Evolutionary conservation across 2,329 filamentous ascomycete genomes (phyloP), one percentile per base, ranked within the genome.

Genomic region (Colletotrichum eremochloae): DNA sequence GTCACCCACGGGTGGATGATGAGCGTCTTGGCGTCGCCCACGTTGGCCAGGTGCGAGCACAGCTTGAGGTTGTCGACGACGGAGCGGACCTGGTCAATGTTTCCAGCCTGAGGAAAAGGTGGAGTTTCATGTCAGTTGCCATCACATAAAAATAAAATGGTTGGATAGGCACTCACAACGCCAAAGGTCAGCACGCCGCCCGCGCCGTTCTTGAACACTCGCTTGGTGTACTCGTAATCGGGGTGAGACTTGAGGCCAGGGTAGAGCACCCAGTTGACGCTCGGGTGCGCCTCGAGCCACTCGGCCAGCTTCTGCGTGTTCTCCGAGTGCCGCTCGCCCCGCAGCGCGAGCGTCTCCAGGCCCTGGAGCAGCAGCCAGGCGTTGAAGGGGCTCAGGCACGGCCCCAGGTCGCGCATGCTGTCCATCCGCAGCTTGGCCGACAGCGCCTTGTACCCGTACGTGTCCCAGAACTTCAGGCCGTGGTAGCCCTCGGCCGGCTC

Each of bases 51-150:
- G 78, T 93, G 93, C 24, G 90, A 93, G 74, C 92, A 91, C 77
- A 94, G 82, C 84, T 93, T 92, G 80, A 94, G 91, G 76, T 87
- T 88, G 79, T 94, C 92, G 29, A 94, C 92, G n/a, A 94, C 88
- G 9, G 79, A 78, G 75, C 71, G 71, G 46, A 81, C 78, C 67
- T 81, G 75, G 63, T 81, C 79, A 53, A 81, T 79, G 71, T 79
- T 77, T 46, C 79, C 80, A 18, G 78, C 79, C 69, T 72, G 4
- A 6, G 14, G 15, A 6, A 42, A 6, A 15, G 15, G 24, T 24
- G 24, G 24, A 24, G 24, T 24, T 24, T 24, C 24, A 24, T 24
- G 24, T 24, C 24, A 24, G 24, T 24, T 24, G 24, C 24, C 24
- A 24, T 24, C 24, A 24, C 24, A 24, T 24, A 1, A 24, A 24